These are phyloP conservation scores for Camellia sinensis DNA, from an alignment of 148 eudicot genomes.

Conservation along the genomic window DNA sequence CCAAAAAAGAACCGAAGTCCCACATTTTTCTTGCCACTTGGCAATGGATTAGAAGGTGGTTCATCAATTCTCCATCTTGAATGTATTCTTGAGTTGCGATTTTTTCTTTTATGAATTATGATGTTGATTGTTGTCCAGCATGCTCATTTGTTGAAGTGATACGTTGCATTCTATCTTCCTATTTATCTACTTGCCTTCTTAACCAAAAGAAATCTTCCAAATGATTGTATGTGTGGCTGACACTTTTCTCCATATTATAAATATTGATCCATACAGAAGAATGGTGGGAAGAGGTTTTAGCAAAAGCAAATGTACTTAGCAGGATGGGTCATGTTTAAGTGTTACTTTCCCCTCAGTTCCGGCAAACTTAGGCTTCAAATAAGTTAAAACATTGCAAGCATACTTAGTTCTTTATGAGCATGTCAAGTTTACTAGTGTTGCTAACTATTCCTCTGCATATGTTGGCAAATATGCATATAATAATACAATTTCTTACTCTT, in stretches of 20 bases:
- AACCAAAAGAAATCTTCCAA: neutral
- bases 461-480: neutral
- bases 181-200: neutral
- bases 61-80: too few relatives aligned
- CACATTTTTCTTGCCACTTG: too few relatives aligned
- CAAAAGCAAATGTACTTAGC: neutral
- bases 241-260: neutral
- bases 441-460: neutral
- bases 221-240: neutral
- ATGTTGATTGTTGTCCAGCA: neutral
- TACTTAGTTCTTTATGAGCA: neutral
- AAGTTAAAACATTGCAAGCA: neutral
- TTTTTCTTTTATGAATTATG: neutral
- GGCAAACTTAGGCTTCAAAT: neutral
- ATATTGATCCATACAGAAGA: neutral
- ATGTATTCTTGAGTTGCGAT: neutral
- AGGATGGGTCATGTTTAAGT: neutral
- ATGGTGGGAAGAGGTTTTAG: slow-evolving; percentile 3
- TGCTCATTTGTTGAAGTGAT: neutral
- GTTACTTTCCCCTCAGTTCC: neutral
- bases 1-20: too few relatives aligned
- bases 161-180: neutral
- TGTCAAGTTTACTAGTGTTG: slow-evolving; percentile 2
- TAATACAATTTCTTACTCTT: neutral
- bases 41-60: too few relatives aligned